Evolutionary conservation across 2,329 filamentous ascomycete species (phyloP).

Genomic region (Ophiostoma angusticollis): DNA sequence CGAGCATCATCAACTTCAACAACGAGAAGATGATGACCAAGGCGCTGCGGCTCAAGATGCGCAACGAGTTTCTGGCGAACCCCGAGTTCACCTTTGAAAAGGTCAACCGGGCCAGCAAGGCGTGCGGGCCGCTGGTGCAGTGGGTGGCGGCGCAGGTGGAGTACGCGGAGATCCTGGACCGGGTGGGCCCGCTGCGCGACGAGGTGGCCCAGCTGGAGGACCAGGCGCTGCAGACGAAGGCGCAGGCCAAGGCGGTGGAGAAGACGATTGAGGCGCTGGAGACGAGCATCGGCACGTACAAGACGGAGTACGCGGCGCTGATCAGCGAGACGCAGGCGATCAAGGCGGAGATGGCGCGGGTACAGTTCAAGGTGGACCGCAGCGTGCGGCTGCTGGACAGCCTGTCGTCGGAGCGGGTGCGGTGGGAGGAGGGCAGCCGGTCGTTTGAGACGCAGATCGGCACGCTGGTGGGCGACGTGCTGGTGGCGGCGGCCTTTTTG

Average conservation of each 20-base stretch:
- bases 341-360: constrained; percentile 90
- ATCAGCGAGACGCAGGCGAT: constrained; percentile 97
- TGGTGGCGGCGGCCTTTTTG: constrained; percentile 92
- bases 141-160: constrained; percentile 96
- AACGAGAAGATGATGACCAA: constrained; percentile 93
- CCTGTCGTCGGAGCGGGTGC: constrained; percentile 78
- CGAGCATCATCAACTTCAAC: constrained; percentile 93
- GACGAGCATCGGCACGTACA: constrained; percentile 85
- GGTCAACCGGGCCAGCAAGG: constrained; percentile 91
- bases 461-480: constrained; percentile 87
- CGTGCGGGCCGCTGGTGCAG: constrained; percentile 90
- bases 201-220: constrained; percentile 83
- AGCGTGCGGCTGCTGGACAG: constrained; percentile 91
- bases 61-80: constrained; percentile 79
- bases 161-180: constrained; percentile 93
- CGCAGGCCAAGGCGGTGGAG: constrained; percentile 82
- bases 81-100: constrained; percentile 94
- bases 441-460: constrained; percentile 97
- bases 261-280: constrained; percentile 76
- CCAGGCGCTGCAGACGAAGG: constrained; percentile 80
- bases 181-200: constrained; percentile 80
- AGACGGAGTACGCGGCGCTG: constrained; percentile 86
- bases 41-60: constrained; percentile 71
- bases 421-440: constrained; percentile 96
- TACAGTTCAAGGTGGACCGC: constrained; percentile 95